Base-by-base conservation (phyloP, 192 early-diverging fungal species). In the Podila horticola region DNA sequence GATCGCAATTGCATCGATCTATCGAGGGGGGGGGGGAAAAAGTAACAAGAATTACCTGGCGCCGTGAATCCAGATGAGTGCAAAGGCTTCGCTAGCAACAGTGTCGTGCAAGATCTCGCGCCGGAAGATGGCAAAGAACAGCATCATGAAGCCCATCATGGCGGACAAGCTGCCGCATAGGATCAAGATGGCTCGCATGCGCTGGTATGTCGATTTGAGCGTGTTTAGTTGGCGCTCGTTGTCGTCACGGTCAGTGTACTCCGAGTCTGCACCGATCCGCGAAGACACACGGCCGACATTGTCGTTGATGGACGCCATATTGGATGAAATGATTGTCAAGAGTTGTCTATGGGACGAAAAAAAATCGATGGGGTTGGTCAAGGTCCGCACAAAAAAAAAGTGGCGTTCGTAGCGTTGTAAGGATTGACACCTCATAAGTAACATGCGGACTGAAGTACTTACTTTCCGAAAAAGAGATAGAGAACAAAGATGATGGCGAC, bases 401-500 rank as follows among this genome's bases (percentile, higher is more conserved):
- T 28, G 17, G 33, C 7, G 19, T 19, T 28, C 19, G 17, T 19
- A 60, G 26, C 17, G 17, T 9, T 31, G 19, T 24, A 61, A 28
- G 59, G 4, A 17, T 1, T 17, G 11, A 17, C 15, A 45, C 41
- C 41, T 45, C 41, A 45, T 45, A 45, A 1, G 0, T 3, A 0
- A 15, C 41, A 45, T 45, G 41, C 1, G 41, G 41, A 31, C 28
- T 22, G 5, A 20, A 11, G 15, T 24, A 79, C 76, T 67, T 69
- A 79, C 76, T 79, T 79, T 79, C 76, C 76, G 17, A 79, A 79
- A 64, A 79, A 79, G 60, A 79, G 49, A 22, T 72, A 79, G 12
- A 79, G 64, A 13, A 67, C 76, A 58, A 79, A 79, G 34, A 79
- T 79, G 22, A 79, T 67, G 15, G 76, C 76, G 7, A 72, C 76